A percentile compares a stretch with the other conserved stretches of the same genome.
phyloP scores from a whole-genome alignment of 1,284 basidiomycete species.

The Cryptococcus sp. region DNA sequence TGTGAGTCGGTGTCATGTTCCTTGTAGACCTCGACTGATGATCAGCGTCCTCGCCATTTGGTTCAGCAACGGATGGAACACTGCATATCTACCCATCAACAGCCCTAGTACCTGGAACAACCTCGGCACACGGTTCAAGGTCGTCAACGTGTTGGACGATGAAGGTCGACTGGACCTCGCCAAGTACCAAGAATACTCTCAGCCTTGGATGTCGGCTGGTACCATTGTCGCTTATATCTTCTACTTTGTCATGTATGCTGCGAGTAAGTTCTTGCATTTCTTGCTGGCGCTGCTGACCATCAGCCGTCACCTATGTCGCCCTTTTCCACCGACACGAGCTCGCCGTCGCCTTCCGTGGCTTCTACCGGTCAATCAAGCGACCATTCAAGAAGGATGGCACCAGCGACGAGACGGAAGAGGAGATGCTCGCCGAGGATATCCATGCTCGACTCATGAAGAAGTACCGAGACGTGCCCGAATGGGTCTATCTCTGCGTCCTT shows the following conservation, averaged over 20 bases:
- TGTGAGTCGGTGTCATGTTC: too few relatives aligned
- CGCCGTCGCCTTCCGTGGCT: slow-evolving; percentile 30
- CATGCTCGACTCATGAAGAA: slow-evolving; percentile 25
- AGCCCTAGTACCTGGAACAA: slow-evolving; percentile 24
- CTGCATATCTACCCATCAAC: slow-evolving; percentile 36
- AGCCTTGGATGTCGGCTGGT: slow-evolving; percentile 36
- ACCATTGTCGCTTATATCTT: slow-evolving; percentile 32
- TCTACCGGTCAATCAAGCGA: slow-evolving; percentile 8
- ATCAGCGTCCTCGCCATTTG: slow-evolving; percentile 17
- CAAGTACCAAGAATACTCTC: slow-evolving; percentile 35
- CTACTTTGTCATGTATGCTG: slow-evolving; percentile 39
- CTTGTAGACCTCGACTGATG: background rate
- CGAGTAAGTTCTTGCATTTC: slow-evolving; percentile 11
- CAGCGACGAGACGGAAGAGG: slow-evolving; percentile 12
- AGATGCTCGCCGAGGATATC: slow-evolving; percentile 28
- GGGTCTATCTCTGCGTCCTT: slow-evolving; percentile 11
- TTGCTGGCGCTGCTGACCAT: background rate
- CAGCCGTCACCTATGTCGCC: slow-evolving; percentile 24
- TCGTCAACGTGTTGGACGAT: slow-evolving; percentile 35
- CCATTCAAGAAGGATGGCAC: background rate
- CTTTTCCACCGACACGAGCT: slow-evolving; percentile 48
- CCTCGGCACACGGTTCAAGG: slow-evolving; percentile 35
- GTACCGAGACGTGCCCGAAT: slow-evolving; percentile 13
- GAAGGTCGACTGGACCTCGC: slow-evolving; percentile 27
- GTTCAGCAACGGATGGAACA: slow-evolving; percentile 29